Conservation (phyloP, 352 stramenopile genomes). For the Globisporangium barbulae region DNA sequence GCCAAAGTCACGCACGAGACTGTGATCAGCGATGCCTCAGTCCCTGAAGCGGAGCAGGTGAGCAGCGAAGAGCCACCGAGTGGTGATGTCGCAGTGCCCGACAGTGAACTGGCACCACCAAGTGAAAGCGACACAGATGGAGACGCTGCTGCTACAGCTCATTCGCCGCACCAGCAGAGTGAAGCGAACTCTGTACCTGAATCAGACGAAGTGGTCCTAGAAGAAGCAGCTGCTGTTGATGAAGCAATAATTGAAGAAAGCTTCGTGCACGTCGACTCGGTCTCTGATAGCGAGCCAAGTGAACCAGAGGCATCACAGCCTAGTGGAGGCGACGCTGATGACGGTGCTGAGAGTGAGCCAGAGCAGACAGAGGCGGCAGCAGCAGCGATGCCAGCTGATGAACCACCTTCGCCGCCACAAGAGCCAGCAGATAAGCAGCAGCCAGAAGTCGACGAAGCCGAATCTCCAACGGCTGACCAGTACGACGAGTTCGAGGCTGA, state of each 20-base stretch:
- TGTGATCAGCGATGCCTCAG: neutral
- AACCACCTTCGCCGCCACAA: neutral
- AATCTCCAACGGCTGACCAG: neutral
- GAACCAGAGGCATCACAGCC: neutral
- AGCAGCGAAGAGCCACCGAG: neutral
- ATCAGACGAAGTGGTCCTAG: neutral
- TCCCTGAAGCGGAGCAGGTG: neutral
- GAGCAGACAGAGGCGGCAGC: neutral
- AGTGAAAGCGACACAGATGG: neutral
- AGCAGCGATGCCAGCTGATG: neutral
- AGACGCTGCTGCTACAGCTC: neutral
- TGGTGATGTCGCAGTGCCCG: neutral
- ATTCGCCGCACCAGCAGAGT: neutral
- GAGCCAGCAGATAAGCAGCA: neutral
- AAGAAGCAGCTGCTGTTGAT: neutral
- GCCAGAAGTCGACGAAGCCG: neutral
- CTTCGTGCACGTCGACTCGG: neutral
- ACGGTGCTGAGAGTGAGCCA: neutral
- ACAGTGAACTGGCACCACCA: neutral
- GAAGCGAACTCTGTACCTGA: neutral
- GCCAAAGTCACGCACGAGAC: neutral
- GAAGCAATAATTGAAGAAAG: neutral
- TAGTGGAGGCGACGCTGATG: neutral
- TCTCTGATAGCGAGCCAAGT: neutral
- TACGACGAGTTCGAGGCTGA: constrained; percentile 14